A percentile compares a stretch with the other conserved stretches of the same genome.
Evolutionary conservation across 345 rosid species (phyloP).

Genomic region (Salix arbutifolia): DNA sequence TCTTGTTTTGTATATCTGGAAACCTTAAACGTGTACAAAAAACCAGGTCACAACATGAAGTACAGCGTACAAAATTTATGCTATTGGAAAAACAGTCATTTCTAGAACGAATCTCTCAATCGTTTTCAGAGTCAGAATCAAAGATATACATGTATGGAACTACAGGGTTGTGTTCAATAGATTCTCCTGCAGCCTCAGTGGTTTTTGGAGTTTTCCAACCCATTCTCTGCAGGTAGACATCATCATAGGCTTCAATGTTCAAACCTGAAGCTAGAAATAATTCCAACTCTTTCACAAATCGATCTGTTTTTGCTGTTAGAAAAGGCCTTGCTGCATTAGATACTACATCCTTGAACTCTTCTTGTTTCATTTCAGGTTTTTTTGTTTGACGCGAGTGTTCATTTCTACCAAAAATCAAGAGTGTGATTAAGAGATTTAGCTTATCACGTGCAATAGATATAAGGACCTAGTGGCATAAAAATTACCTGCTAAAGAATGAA

Average conservation of each 20-base stretch:
- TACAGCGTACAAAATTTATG: background rate
- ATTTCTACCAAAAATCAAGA: conserved; percentile 27
- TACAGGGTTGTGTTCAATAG: conserved; percentile 14
- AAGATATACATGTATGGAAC: conserved; percentile 48
- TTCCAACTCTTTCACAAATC: conserved; percentile 61
- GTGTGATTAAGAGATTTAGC: background rate
- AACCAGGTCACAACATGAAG: background rate
- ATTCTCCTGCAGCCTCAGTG: conserved; percentile 14
- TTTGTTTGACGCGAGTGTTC: conserved; percentile 22
- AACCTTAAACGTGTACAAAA: background rate
- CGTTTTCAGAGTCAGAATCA: conserved; percentile 44
- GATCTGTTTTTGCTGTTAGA: conserved; percentile 47
- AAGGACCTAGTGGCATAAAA: background rate
- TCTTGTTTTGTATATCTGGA: background rate
- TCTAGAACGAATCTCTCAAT: conserved; percentile 18
- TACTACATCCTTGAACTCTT: conserved; percentile 45
- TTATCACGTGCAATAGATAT: background rate
- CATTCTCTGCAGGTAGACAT: conserved; percentile 43
- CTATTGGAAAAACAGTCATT: background rate
- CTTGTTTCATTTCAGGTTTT: conserved; percentile 38
- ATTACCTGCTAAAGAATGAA: conserved; percentile 58
- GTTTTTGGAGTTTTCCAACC: conserved; percentile 35
- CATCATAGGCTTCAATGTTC: conserved; percentile 68
- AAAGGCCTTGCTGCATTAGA: conserved; percentile 69
- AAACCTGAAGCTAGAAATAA: conserved; percentile 74